Conservation (phyloP, 129 eudicot genomes). For the Logfia minima region DNA sequence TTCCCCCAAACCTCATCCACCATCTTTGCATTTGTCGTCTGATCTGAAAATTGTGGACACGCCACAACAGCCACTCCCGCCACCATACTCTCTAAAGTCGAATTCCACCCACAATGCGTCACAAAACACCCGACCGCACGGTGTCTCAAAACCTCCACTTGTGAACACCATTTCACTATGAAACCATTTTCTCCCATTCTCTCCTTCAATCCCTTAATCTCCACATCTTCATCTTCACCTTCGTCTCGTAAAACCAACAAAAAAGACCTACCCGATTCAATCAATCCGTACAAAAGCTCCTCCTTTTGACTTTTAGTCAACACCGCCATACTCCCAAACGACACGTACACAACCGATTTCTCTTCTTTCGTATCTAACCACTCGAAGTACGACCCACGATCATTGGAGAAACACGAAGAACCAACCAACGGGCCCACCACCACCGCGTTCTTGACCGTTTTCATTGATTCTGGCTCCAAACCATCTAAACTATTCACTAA, state of each 20-base stretch:
- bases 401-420: slow-evolving; percentile 25
- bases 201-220: slow-evolving; percentile 2
- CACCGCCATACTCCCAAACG: neutral
- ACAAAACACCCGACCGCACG: neutral
- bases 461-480: slow-evolving; percentile 29
- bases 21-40: neutral
- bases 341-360: neutral
- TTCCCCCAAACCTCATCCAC: neutral
- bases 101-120: too few relatives aligned
- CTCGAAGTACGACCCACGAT: neutral
- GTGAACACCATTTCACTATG: neutral
- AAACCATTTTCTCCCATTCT: slow-evolving; percentile 31
- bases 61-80: neutral
- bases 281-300: slow-evolving; percentile 16
- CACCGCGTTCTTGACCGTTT: neutral
- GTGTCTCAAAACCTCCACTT: neutral
- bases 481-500: slow-evolving; percentile 51
- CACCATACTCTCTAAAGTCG: neutral
- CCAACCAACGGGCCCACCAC: slow-evolving; percentile 60
- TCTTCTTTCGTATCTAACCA: neutral
- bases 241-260: slow-evolving; percentile 23
- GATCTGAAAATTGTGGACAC: neutral
- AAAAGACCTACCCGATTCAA: slow-evolving; percentile 12
- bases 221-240: slow-evolving; percentile 1
- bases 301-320: slow-evolving; percentile 8